Percentiles rank a stretch among this genome's conserved stretches.
Conservation (phyloP, 352 stramenopile genomes). For the Phytopythium vexans region DNA sequence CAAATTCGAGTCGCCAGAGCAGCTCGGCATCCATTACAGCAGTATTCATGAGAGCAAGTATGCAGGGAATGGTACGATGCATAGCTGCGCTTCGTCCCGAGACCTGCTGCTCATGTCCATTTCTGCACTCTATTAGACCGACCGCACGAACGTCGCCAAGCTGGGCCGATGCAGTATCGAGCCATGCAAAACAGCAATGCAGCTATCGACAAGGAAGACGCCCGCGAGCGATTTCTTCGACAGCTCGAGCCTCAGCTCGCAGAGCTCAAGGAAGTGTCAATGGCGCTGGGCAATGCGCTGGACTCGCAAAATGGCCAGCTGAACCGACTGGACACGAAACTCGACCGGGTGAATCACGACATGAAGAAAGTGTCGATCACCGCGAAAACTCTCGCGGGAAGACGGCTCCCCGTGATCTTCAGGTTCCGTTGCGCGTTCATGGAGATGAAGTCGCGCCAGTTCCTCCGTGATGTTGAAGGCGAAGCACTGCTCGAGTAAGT, state of each 20-base stretch:
- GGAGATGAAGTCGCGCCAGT: slow-evolving; percentile 42
- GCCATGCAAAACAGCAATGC: neutral
- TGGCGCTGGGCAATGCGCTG: slow-evolving; percentile 55
- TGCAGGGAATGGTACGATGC: neutral
- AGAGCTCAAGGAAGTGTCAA: slow-evolving; percentile 64
- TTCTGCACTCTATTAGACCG: neutral
- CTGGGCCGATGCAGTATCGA: neutral
- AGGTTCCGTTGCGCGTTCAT: slow-evolving; percentile 77
- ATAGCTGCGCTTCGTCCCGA: neutral
- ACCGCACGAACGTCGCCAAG: neutral
- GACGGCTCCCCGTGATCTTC: slow-evolving; percentile 32
- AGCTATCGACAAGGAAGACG: slow-evolving; percentile 9
- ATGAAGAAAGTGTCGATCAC: slow-evolving; percentile 71
- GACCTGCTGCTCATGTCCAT: neutral
- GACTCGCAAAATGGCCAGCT: slow-evolving; percentile 64
- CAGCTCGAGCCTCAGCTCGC: slow-evolving; percentile 54
- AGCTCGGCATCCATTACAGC: slow-evolving; percentile 57
- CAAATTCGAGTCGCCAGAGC: slow-evolving; percentile 46
- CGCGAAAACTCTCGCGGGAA: slow-evolving; percentile 45
- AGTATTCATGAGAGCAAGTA: slow-evolving; percentile 32
- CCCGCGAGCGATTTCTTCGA: slow-evolving; percentile 43
- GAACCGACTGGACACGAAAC: slow-evolving; percentile 56
- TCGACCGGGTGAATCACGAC: slow-evolving; percentile 60
- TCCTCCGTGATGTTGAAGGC: slow-evolving; percentile 59
- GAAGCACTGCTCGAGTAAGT: slow-evolving; percentile 54